A percentile compares a stretch with the other conserved stretches of the same genome.
Conservation (phyloP, 768 basidiomycete species). For the Serendipita sp. region DNA sequence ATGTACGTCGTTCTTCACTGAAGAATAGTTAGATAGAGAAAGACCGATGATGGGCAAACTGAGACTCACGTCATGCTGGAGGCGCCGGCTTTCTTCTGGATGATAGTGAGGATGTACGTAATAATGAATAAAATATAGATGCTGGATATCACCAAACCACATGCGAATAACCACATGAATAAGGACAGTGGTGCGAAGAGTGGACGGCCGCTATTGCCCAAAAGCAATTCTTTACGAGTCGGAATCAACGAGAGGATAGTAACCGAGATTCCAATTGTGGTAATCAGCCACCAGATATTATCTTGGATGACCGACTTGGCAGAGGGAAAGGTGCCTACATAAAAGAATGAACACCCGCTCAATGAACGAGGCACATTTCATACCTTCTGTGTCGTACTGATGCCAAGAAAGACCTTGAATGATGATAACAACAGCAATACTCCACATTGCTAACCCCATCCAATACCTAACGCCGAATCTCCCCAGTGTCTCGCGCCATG, state of each 20-base stretch:
- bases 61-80: constrained; percentile 22
- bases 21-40: background rate
- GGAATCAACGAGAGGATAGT: constrained; percentile 39
- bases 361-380: constrained; percentile 11
- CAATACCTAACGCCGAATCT: constrained; percentile 61
- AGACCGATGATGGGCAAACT: too few relatives aligned
- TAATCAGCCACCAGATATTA: background rate
- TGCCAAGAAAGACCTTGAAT: constrained; percentile 39
- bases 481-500: constrained; percentile 57
- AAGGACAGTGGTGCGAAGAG: constrained; percentile 43
- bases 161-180: constrained; percentile 28
- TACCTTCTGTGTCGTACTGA: constrained; percentile 18
- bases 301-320: background rate
- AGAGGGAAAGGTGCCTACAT: background rate
- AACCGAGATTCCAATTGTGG: background rate
- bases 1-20: background rate
- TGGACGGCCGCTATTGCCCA: constrained; percentile 42
- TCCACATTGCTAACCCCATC: constrained; percentile 56
- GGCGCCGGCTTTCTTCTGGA: constrained; percentile 24
- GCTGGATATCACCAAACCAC: background rate
- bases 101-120: background rate
- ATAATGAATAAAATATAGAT: background rate
- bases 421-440: constrained; percentile 49
- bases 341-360: background rate
- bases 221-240: constrained; percentile 34